phyloP scores from a whole-genome alignment of 2,329 filamentous ascomycete genomes.

The Pseudogymnoascus sp. region DNA sequence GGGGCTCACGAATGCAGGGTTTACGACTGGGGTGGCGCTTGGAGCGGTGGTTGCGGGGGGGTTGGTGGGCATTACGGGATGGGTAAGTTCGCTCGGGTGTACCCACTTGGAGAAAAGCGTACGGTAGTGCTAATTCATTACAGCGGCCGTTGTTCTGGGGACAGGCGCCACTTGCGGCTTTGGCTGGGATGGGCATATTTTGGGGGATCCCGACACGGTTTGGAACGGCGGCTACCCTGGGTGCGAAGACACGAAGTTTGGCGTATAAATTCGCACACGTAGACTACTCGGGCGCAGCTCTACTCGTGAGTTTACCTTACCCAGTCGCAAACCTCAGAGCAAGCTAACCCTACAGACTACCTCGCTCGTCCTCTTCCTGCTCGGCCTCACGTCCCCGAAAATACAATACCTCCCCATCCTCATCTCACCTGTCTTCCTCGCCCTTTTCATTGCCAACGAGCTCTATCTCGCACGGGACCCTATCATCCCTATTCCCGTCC shows the following conservation, averaged over 20 bases:
- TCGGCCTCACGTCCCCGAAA: slow-evolving; percentile 55
- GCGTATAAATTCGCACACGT: slow-evolving; percentile 52
- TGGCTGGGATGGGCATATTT: slow-evolving; percentile 54
- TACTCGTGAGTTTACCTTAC: slow-evolving; percentile 42
- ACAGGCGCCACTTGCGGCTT: slow-evolving; percentile 56
- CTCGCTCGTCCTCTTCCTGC: slow-evolving; percentile 64
- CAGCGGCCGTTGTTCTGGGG: slow-evolving; percentile 65
- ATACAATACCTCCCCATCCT: slow-evolving; percentile 52
- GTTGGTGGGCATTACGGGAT: slow-evolving; percentile 54
- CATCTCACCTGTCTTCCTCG: slow-evolving; percentile 43
- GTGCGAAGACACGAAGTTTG: slow-evolving; percentile 29
- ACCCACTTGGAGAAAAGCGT: background rate
- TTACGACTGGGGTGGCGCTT: slow-evolving; percentile 62
- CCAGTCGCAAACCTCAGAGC: background rate
- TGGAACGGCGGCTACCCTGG: slow-evolving; percentile 27
- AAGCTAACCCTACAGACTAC: slow-evolving; percentile 35
- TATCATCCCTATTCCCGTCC: slow-evolving; percentile 63
- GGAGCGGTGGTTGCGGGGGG: slow-evolving; percentile 64
- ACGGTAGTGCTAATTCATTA: slow-evolving; percentile 9
- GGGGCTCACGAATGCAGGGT: slow-evolving; percentile 63
- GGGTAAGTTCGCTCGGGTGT: slow-evolving; percentile 43
- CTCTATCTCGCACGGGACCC: slow-evolving; percentile 55
- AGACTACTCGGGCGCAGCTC: slow-evolving; percentile 64
- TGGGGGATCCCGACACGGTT: slow-evolving; percentile 52
- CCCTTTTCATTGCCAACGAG: slow-evolving; percentile 55